Conservation (phyloP, 1,284 basidiomycete genomes). For the Takashimella tepidaria region DNA sequence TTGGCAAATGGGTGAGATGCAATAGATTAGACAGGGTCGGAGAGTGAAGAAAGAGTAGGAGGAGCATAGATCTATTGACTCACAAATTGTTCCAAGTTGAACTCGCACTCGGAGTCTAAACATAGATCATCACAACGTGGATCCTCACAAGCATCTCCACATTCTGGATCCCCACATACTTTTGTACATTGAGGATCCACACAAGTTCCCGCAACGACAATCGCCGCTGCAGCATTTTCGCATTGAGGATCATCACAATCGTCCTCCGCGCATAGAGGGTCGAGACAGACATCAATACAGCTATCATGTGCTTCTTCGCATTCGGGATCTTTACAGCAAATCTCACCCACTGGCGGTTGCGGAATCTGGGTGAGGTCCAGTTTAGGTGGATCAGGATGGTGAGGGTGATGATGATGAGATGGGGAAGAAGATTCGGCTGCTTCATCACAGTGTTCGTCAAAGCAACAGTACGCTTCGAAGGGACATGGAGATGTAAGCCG, state of each 20-base stretch:
- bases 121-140: not conserved
- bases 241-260: conserved; percentile 9
- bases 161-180: conserved; percentile 18
- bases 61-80: conserved; percentile 17
- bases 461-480: conserved; percentile 24
- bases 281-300: conserved; percentile 6
- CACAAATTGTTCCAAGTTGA: conserved; percentile 39
- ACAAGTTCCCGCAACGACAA: conserved; percentile 1
- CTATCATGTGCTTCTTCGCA: conserved; percentile 10
- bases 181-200: not conserved
- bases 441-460: conserved; percentile 15
- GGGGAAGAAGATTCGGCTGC: not conserved
- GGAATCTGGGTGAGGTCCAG: conserved; percentile 3
- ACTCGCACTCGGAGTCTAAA: not conserved
- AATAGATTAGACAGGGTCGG: not conserved
- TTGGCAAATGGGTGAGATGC: too few relatives aligned
- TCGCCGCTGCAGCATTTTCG: conserved; percentile 1
- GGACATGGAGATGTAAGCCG: conserved; percentile 8
- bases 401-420: not conserved
- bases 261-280: conserved; percentile 4
- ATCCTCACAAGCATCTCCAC: conserved; percentile 32
- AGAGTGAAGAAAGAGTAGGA: not conserved
- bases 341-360: conserved; percentile 12
- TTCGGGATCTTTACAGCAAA: conserved; percentile 12
- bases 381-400: too few relatives aligned